Percentiles rank a stretch among this genome's conserved stretches.
phyloP scores from a whole-genome alignment of 139 green algal genomes.

The Closterium sp. region DNA sequence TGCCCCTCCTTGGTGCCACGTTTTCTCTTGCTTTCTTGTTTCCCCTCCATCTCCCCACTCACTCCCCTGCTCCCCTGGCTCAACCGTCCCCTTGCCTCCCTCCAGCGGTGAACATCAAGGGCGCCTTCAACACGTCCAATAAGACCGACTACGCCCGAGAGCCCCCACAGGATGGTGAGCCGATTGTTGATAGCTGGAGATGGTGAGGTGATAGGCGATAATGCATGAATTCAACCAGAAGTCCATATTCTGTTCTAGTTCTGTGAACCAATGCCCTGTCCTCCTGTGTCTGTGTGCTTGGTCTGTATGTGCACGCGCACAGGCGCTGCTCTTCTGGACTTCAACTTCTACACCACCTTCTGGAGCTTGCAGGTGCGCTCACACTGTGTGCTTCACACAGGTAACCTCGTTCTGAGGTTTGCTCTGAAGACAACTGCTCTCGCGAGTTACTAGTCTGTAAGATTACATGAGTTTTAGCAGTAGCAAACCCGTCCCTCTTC shows the following conservation, averaged over 20 bases:
- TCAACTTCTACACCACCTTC: slow-evolving; percentile 71
- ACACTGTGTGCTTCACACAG: background rate
- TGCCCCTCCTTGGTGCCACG: too few species aligned
- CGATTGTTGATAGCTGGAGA: too few species aligned
- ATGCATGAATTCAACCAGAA: too few species aligned
- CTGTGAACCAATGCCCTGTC: background rate
- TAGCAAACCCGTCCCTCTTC: too few species aligned
- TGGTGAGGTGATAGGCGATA: too few species aligned
- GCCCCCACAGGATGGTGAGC: background rate
- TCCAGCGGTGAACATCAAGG: slow-evolving; percentile 57
- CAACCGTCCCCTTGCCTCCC: background rate
- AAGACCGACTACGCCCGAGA: slow-evolving; percentile 58
- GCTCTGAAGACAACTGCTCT: too few species aligned
- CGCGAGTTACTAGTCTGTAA: too few species aligned
- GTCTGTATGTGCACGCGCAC: background rate
- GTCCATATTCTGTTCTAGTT: background rate
- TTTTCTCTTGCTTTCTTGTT: background rate
- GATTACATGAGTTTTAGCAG: too few species aligned
- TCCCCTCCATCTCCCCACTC: background rate
- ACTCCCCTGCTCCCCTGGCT: background rate
- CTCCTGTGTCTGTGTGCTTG: background rate
- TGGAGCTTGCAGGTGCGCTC: slow-evolving; percentile 70
- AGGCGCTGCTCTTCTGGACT: slow-evolving; percentile 49
- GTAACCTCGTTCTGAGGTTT: too few species aligned
- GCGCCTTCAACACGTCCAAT: slow-evolving; percentile 59